phyloP scores from a whole-genome alignment of 2,329 filamentous ascomycete genomes.

The Ophiostoma sp. region DNA sequence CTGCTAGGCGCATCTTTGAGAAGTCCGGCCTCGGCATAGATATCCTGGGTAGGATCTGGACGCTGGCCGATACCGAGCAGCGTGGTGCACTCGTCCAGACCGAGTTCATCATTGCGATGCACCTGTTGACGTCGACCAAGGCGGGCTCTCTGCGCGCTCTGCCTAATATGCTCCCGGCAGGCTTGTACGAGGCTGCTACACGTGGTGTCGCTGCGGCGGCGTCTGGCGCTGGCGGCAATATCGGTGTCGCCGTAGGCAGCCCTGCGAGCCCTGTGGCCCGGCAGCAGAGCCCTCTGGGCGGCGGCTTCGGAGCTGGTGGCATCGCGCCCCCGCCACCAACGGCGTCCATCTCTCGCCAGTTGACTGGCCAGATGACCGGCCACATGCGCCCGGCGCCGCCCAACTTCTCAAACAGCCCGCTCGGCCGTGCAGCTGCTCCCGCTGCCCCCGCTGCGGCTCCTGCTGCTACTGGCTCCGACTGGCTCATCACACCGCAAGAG shows the following conservation, averaged over 20 bases:
- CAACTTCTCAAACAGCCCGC: slow-evolving; percentile 53
- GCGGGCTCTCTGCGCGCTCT: slow-evolving; percentile 75
- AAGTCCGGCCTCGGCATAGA: slow-evolving; percentile 89
- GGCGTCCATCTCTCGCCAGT: slow-evolving; percentile 75
- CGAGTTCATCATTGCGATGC: slow-evolving; percentile 98
- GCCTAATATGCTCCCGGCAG: slow-evolving; percentile 77
- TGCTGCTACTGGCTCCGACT: slow-evolving; percentile 52
- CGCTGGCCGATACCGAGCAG: slow-evolving; percentile 89
- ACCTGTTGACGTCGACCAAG: slow-evolving; percentile 89
- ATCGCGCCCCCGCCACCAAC: slow-evolving; percentile 51
- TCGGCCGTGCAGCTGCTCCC: slow-evolving; percentile 52
- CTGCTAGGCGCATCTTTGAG: slow-evolving; percentile 92
- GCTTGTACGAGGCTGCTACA: slow-evolving; percentile 86
- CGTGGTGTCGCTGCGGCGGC: slow-evolving; percentile 51
- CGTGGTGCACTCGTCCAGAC: slow-evolving; percentile 81
- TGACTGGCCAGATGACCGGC: slow-evolving; percentile 58
- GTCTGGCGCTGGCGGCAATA: background rate
- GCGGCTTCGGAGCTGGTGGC: slow-evolving; percentile 32
- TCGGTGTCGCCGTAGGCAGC: slow-evolving; percentile 31
- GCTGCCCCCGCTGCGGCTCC: slow-evolving; percentile 33
- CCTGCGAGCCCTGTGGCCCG: slow-evolving; percentile 38
- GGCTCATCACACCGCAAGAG: slow-evolving; percentile 79
- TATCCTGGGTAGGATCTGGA: slow-evolving; percentile 92
- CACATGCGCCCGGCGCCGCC: slow-evolving; percentile 32
- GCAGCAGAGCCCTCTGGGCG: slow-evolving; percentile 51